A percentile compares a stretch with the other conserved stretches of the same genome.
Evolutionary conservation across 495 filamentous ascomycete genomes (phyloP).

Genomic region (Penicillium canariense): DNA sequence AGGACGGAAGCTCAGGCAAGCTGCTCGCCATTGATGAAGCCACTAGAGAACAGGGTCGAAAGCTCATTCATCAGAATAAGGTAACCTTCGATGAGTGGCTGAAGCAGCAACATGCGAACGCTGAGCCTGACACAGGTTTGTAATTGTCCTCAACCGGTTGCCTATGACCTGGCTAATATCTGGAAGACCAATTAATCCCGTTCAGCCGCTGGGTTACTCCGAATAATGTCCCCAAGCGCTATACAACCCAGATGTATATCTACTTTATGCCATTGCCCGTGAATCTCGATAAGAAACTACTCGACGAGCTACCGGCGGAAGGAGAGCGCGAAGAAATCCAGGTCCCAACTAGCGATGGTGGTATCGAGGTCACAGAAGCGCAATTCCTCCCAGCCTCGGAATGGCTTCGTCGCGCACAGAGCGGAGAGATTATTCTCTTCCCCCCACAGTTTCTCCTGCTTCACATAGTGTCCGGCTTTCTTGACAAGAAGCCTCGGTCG

Average conservation of each 20-base stretch:
- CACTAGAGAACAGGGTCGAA: slow-evolving; percentile 63
- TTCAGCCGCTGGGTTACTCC: slow-evolving; percentile 95
- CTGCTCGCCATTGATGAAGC: slow-evolving; percentile 58
- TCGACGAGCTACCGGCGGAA: slow-evolving; percentile 31
- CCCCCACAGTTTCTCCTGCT: slow-evolving; percentile 88
- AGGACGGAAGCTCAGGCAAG: slow-evolving; percentile 38
- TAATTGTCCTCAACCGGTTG: not conserved
- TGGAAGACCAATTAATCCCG: slow-evolving; percentile 62
- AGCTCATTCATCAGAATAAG: slow-evolving; percentile 60
- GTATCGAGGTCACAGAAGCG: slow-evolving; percentile 79
- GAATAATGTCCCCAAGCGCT: slow-evolving; percentile 64
- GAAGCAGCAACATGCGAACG: slow-evolving; percentile 53
- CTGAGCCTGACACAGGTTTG: slow-evolving; percentile 64
- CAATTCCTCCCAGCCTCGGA: slow-evolving; percentile 65
- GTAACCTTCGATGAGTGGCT: slow-evolving; percentile 69
- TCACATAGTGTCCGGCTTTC: slow-evolving; percentile 59
- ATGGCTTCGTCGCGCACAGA: slow-evolving; percentile 64
- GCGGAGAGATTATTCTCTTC: slow-evolving; percentile 75
- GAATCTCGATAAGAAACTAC: slow-evolving; percentile 34
- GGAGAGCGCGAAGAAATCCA: slow-evolving; percentile 41
- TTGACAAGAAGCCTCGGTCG: slow-evolving; percentile 43
- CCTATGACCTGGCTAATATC: slow-evolving; percentile 3
- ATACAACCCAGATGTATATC: slow-evolving; percentile 93
- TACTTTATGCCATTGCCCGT: slow-evolving; percentile 78
- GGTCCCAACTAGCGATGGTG: slow-evolving; percentile 75